These are phyloP conservation scores for Conringia planisiliqua DNA, from an alignment of 345 rosid genomes.

Conservation along the genomic window DNA sequence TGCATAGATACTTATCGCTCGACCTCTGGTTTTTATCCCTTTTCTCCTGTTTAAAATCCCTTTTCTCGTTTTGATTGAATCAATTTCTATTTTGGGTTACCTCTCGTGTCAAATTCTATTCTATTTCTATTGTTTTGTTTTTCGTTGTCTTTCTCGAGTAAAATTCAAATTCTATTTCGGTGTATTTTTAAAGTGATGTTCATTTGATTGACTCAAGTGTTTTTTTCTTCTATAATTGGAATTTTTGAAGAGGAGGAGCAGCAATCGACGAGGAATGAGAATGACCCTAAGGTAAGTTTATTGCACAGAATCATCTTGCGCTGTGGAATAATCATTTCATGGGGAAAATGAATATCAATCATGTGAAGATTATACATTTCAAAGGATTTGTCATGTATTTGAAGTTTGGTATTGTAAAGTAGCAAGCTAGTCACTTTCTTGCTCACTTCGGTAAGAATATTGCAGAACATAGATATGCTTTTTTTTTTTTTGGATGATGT, in stretches of 20 bases:
- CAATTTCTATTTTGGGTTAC: slow-evolving; percentile 37
- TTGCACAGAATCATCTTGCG: slow-evolving; percentile 3
- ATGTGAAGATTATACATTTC: neutral
- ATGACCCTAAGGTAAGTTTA: slow-evolving; percentile 47
- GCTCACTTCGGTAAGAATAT: neutral
- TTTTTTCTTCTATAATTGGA: neutral
- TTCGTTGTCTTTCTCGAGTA: neutral
- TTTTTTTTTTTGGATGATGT: neutral
- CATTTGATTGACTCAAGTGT: neutral
- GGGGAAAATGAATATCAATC: neutral
- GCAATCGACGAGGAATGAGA: slow-evolving; percentile 37
- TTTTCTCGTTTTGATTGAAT: neutral
- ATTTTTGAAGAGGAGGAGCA: slow-evolving; percentile 52
- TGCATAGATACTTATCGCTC: slow-evolving; percentile 5
- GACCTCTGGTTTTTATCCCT: slow-evolving; percentile 23
- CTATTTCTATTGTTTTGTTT: slow-evolving; percentile 11
- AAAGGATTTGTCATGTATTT: neutral
- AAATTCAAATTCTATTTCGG: slow-evolving; percentile 6
- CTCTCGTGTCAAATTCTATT: slow-evolving; percentile 14
- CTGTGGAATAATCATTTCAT: neutral
- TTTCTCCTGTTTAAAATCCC: neutral
- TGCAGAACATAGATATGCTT: neutral
- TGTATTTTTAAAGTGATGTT: neutral
- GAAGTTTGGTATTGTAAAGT: neutral
- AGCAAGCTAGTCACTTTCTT: slow-evolving; percentile 20